phyloP scores from a whole-genome alignment of 306 rosid species.

The Betula pendula region DNA sequence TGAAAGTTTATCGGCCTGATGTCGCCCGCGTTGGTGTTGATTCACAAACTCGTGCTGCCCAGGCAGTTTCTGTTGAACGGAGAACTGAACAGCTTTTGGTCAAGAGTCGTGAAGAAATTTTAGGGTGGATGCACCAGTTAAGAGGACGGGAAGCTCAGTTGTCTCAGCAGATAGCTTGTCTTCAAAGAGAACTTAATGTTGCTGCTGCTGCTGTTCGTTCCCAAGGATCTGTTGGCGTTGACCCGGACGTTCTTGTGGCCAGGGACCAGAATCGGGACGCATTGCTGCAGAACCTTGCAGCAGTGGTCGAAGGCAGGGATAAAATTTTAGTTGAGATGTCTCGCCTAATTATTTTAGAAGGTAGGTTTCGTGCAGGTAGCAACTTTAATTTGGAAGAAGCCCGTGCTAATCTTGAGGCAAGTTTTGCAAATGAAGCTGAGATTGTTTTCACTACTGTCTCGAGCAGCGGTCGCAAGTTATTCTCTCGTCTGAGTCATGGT shows the following conservation, averaged over 20 bases:
- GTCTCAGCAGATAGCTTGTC: conserved; percentile 66
- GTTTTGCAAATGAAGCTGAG: conserved; percentile 98
- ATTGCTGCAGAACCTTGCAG: conserved; percentile 86
- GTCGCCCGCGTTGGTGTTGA: conserved; percentile 99
- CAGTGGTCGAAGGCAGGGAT: conserved; percentile 90
- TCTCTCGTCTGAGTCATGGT: conserved; percentile 96
- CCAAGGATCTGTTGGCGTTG: conserved; percentile 98
- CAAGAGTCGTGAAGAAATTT: conserved; percentile 79
- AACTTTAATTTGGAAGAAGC: conserved; percentile 93
- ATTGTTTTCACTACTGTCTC: conserved; percentile 97
- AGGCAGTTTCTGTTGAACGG: conserved; percentile 97
- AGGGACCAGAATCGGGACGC: conserved; percentile 87
- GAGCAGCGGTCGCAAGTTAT: conserved; percentile 96
- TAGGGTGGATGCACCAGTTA: conserved; percentile 94
- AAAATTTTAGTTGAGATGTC: conserved; percentile 92
- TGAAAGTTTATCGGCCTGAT: conserved; percentile 98
- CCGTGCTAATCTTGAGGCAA: conserved; percentile 94
- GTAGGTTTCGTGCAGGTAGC: conserved; percentile 79
- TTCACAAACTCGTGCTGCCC: conserved; percentile 99
- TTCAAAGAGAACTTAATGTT: conserved; percentile 88
- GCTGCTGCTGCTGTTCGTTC: conserved; percentile 88
- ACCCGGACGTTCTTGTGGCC: conserved; percentile 88
- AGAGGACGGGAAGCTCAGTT: conserved; percentile 75
- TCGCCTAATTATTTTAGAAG: conserved; percentile 81
- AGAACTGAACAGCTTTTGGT: conserved; percentile 94